Evolutionary conservation across 805 yeast species (phyloP).

Genomic region (Wilhelminamyces savonicus): DNA sequence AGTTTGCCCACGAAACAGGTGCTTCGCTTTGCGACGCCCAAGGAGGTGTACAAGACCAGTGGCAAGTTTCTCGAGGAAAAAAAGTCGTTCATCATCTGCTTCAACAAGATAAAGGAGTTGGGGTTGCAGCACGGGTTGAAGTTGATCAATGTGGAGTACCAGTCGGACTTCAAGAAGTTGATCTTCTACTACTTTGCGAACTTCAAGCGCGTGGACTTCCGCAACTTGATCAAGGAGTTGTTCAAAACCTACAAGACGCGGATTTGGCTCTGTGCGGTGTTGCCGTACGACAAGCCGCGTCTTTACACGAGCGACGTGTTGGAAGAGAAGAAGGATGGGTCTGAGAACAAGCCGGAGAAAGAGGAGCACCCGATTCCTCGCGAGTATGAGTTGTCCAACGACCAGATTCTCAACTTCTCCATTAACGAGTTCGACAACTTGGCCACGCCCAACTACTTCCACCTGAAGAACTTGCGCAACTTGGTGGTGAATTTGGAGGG

Average conservation of each 20-base stretch:
- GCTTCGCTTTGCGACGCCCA: slow-evolving; percentile 67
- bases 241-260: slow-evolving; percentile 42
- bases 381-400: slow-evolving; percentile 35
- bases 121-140: slow-evolving; percentile 37
- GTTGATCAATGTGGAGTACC: slow-evolving; percentile 39
- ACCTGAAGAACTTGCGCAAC: slow-evolving; percentile 42
- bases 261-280: slow-evolving; percentile 43
- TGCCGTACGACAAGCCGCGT: slow-evolving; percentile 33
- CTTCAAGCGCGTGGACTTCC: slow-evolving; percentile 37
- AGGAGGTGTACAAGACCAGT: slow-evolving; percentile 57
- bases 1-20: slow-evolving; percentile 72
- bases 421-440: slow-evolving; percentile 38
- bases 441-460: slow-evolving; percentile 43
- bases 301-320: slow-evolving; percentile 14
- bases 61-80: slow-evolving; percentile 66
- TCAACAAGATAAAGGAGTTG: slow-evolving; percentile 39
- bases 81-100: slow-evolving; percentile 62
- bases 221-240: slow-evolving; percentile 38
- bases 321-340: slow-evolving; percentile 1
- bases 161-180: slow-evolving; percentile 39
- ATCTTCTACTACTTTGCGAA: slow-evolving; percentile 43
- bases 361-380: slow-evolving; percentile 17
- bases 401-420: slow-evolving; percentile 36
- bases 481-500: slow-evolving; percentile 38
- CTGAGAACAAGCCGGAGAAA: neutral